A percentile compares a stretch with the other conserved stretches of the same genome.
These are phyloP conservation scores for Hibiscus trionum DNA, from an alignment of 345 rosid species.

Conservation along the genomic window DNA sequence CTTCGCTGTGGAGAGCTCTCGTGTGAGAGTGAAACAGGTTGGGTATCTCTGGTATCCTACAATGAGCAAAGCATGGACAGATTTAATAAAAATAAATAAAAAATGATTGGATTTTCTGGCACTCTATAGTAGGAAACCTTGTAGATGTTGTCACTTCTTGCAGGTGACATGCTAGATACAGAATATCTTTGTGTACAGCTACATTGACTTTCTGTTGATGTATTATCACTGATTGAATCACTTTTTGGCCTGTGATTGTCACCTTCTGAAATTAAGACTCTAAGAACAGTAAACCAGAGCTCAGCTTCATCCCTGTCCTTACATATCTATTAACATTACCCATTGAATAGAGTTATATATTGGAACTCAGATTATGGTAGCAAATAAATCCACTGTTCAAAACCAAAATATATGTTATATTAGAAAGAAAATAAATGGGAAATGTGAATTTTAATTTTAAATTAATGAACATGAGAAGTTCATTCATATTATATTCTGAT, in stretches of 20 bases:
- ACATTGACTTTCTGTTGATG: constrained; percentile 38
- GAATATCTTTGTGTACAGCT: constrained; percentile 32
- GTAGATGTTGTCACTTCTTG: constrained; percentile 29
- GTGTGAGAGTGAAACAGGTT: constrained; percentile 17
- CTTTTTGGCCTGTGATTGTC: constrained; percentile 30
- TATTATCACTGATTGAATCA: constrained; percentile 36
- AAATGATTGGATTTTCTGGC: background rate
- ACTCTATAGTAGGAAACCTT: constrained; percentile 26
- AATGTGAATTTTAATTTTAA: background rate
- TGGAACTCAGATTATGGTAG: no score
- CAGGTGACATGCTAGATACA: constrained; percentile 32
- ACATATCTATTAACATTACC: constrained; percentile 36
- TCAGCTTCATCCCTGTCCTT: constrained; percentile 74
- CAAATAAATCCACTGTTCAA: background rate
- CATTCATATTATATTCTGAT: background rate
- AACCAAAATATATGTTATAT: background rate
- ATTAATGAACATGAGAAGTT: background rate
- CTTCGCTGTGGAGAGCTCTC: constrained; percentile 25
- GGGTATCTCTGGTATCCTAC: constrained; percentile 31
- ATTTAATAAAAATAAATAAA: constrained; percentile 10
- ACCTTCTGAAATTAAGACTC: constrained; percentile 35
- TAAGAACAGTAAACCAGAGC: constrained; percentile 58
- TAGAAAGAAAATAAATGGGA: background rate
- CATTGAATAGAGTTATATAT: background rate
- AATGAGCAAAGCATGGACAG: constrained; percentile 7